These are phyloP conservation scores for Amorphotheca resinae DNA, from an alignment of 495 filamentous ascomycete genomes.

Conservation along the genomic window DNA sequence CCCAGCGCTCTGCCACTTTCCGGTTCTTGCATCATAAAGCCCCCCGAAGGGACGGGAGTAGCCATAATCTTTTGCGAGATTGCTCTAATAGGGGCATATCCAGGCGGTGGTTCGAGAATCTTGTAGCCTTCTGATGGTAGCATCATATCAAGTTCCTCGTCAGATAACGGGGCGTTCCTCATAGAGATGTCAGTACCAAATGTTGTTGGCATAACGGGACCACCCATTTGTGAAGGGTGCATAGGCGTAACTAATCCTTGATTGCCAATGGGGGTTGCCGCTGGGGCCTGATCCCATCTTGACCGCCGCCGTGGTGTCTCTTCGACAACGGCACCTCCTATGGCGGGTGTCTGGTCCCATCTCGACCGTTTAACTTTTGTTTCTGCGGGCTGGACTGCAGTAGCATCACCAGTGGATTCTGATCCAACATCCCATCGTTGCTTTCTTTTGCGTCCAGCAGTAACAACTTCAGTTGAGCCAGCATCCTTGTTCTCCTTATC, in stretches of 20 bases:
- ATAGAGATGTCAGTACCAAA: conserved; percentile 77
- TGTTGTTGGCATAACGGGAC: conserved; percentile 38
- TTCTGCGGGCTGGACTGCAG: conserved; percentile 31
- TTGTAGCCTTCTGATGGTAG: conserved; percentile 88
- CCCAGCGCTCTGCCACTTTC: conserved; percentile 68
- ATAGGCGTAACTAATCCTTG: conserved; percentile 75
- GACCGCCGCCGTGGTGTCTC: conserved; percentile 58
- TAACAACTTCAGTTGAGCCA: conserved; percentile 50
- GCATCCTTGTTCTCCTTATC: conserved; percentile 63
- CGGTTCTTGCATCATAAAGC: conserved; percentile 97
- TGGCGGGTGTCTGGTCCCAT: conserved; percentile 79
- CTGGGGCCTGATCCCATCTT: conserved; percentile 82
- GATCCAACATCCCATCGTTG: conserved; percentile 77
- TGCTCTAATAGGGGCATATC: conserved; percentile 75
- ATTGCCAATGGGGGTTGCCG: conserved; percentile 72
- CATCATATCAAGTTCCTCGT: conserved; percentile 90
- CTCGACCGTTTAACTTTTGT: conserved; percentile 53
- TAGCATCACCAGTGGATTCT: conserved; percentile 31
- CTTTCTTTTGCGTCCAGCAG: conserved; percentile 67
- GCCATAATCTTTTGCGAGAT: conserved; percentile 65
- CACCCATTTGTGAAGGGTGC: conserved; percentile 60
- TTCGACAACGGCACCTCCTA: conserved; percentile 37
- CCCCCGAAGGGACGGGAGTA: conserved; percentile 50
- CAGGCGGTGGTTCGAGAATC: conserved; percentile 82
- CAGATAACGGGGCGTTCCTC: conserved; percentile 68